These are phyloP conservation scores for Cryptococcus sp. DNA, from an alignment of 1,284 basidiomycete species.

Conservation along the genomic window DNA sequence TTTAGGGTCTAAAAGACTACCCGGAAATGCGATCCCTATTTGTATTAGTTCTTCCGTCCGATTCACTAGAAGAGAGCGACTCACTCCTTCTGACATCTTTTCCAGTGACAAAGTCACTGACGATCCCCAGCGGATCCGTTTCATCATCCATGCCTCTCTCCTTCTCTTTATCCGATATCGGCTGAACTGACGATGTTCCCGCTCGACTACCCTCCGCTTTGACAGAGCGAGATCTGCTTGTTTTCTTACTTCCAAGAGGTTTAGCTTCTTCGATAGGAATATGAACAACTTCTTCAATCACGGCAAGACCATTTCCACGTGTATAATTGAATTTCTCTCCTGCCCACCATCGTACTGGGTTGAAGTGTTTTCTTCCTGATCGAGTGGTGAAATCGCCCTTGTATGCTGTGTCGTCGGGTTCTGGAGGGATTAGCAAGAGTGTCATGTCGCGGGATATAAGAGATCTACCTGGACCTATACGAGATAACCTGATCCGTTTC, in stretches of 20 bases:
- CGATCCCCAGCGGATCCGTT: conserved; percentile 63
- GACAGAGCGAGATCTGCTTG: neutral
- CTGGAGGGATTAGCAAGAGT: neutral
- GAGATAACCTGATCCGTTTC: conserved; percentile 18
- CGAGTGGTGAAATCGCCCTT: conserved; percentile 58
- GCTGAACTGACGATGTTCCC: neutral
- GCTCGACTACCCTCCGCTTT: neutral
- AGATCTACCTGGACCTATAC: conserved; percentile 6
- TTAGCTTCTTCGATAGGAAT: conserved; percentile 59
- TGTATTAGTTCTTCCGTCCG: neutral
- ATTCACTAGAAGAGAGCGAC: conserved; percentile 38
- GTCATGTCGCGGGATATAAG: neutral
- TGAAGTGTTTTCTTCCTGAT: conserved; percentile 64
- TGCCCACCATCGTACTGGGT: conserved; percentile 89
- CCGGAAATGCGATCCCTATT: conserved; percentile 14
- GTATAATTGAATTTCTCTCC: conserved; percentile 82
- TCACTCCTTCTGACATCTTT: conserved; percentile 65
- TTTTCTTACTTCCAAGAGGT: conserved; percentile 33
- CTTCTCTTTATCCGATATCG: conserved; percentile 51
- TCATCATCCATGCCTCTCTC: conserved; percentile 79
- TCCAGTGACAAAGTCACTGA: conserved; percentile 63
- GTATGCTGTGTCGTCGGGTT: conserved; percentile 19
- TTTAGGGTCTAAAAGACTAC: conserved; percentile 49
- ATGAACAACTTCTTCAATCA: conserved; percentile 72
- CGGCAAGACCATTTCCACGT: conserved; percentile 59